These are phyloP conservation scores for Angomonas deanei DNA, from an alignment of 208 protist species.

Conservation along the genomic window DNA sequence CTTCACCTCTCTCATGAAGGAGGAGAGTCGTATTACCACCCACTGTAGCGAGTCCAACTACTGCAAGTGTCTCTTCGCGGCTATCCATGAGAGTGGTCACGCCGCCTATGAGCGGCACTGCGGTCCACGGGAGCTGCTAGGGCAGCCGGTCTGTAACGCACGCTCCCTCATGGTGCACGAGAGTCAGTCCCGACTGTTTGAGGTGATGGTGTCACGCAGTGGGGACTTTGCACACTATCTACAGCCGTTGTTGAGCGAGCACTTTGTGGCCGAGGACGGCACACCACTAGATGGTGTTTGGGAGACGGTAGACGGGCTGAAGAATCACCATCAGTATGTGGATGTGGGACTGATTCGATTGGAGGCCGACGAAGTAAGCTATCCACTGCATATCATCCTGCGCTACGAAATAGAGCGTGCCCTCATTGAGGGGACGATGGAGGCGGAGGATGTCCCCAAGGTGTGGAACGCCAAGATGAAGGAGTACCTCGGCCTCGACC, in stretches of 20 bases:
- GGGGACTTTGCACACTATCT: constrained; percentile 50
- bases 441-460: constrained; percentile 55
- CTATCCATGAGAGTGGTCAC: constrained; percentile 80
- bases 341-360: constrained; percentile 62
- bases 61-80: constrained; percentile 27
- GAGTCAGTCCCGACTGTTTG: constrained; percentile 71
- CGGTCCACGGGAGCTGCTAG: constrained; percentile 32
- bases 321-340: constrained; percentile 32
- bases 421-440: constrained; percentile 61
- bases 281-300: not conserved
- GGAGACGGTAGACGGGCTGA: constrained; percentile 33
- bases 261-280: constrained; percentile 33
- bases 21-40: constrained; percentile 78
- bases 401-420: constrained; percentile 77
- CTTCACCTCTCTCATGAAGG: constrained; percentile 58
- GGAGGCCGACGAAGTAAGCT: constrained; percentile 77
- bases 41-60: constrained; percentile 48
- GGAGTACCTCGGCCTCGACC: constrained; percentile 65
- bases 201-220: constrained; percentile 50
- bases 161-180: constrained; percentile 78
- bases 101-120: constrained; percentile 65
- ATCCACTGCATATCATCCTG: constrained; percentile 81
- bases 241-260: constrained; percentile 26
- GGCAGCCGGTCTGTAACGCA: constrained; percentile 44
- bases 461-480: constrained; percentile 85